A percentile compares a stretch with the other conserved stretches of the same genome.
phyloP scores from a whole-genome alignment of 768 basidiomycete genomes.

The Hygrocybe coccinea region DNA sequence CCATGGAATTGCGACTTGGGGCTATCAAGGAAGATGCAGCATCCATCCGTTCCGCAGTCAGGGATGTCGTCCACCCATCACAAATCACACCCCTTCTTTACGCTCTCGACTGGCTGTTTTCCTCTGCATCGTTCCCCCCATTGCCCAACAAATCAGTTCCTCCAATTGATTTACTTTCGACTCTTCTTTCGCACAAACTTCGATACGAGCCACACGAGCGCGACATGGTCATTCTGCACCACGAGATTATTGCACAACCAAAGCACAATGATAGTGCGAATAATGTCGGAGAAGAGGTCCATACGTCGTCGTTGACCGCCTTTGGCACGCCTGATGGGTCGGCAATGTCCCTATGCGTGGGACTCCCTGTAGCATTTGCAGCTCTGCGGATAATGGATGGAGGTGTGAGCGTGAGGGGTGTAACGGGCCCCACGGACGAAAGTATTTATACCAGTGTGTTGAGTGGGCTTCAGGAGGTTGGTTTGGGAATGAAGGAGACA shows the following conservation, averaged over 20 bases:
- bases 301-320: constrained; percentile 61
- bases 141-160: constrained; percentile 40
- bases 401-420: constrained; percentile 48
- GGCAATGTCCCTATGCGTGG: constrained; percentile 91
- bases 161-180: constrained; percentile 73
- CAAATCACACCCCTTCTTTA: constrained; percentile 24
- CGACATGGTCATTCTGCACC: constrained; percentile 83
- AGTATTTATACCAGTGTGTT: constrained; percentile 63
- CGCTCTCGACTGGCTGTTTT: constrained; percentile 51
- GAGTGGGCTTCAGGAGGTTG: constrained; percentile 50
- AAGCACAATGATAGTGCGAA: neutral
- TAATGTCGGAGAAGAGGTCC: constrained; percentile 39
- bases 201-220: constrained; percentile 65
- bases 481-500: constrained; percentile 45
- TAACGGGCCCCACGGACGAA: constrained; percentile 58
- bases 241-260: constrained; percentile 62
- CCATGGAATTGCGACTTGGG: constrained; percentile 3
- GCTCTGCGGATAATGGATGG: constrained; percentile 69
- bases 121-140: constrained; percentile 34
- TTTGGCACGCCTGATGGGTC: constrained; percentile 56
- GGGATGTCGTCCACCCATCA: constrained; percentile 18
- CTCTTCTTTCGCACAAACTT: constrained; percentile 65
- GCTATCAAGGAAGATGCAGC: constrained; percentile 8
- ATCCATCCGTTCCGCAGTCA: constrained; percentile 15
- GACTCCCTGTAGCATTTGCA: constrained; percentile 82